A percentile compares a stretch with the other conserved stretches of the same genome.
Conservation (phyloP, 306 rosid species). For the Biancaea sappan region DNA sequence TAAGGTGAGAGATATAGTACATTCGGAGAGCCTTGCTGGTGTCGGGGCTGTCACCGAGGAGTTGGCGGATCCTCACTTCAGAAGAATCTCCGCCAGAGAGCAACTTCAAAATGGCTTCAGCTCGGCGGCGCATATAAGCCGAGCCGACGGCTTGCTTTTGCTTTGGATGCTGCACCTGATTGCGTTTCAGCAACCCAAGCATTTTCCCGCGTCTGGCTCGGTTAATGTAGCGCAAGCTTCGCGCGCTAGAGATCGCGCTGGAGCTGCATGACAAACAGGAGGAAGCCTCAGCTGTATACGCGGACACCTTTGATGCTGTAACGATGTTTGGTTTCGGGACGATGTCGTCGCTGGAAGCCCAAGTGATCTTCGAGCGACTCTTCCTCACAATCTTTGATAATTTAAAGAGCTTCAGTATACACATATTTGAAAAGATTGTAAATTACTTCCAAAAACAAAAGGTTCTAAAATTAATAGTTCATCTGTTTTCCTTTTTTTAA, state of each 20-base stretch:
- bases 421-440: neutral
- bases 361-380: slow-evolving; percentile 63
- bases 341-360: slow-evolving; percentile 42
- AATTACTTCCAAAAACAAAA: neutral
- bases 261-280: slow-evolving; percentile 65
- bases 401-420: slow-evolving; percentile 10
- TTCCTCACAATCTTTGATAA: slow-evolving; percentile 62
- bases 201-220: slow-evolving; percentile 35
- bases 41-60: slow-evolving; percentile 92
- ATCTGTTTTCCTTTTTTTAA: neutral
- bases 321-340: slow-evolving; percentile 23
- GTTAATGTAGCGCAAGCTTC: slow-evolving; percentile 47
- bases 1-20: slow-evolving; percentile 45
- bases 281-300: slow-evolving; percentile 51
- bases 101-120: slow-evolving; percentile 69
- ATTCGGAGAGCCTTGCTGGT: slow-evolving; percentile 97
- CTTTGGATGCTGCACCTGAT: slow-evolving; percentile 28
- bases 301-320: slow-evolving; percentile 33
- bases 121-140: slow-evolving; percentile 56
- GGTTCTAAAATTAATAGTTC: neutral
- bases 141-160: slow-evolving; percentile 33
- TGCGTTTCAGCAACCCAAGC: slow-evolving; percentile 16
- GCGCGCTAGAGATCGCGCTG: slow-evolving; percentile 57
- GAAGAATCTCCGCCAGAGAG: slow-evolving; percentile 68
- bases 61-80: slow-evolving; percentile 75